phyloP scores from a whole-genome alignment of 1,284 basidiomycete genomes.

The Ceratorhiza oryzae-sativae region DNA sequence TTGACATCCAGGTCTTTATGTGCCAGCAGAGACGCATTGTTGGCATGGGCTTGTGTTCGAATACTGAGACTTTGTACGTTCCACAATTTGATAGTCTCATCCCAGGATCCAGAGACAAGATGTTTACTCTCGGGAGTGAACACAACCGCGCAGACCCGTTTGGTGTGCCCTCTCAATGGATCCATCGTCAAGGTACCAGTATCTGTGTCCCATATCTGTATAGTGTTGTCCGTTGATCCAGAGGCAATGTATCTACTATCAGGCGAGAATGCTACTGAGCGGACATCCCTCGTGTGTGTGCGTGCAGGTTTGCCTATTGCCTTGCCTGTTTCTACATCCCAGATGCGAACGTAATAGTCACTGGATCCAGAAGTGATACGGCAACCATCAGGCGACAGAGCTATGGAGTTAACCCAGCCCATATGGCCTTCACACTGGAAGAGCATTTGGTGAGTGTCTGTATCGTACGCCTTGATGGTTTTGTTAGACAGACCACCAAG shows the following conservation, averaged over 20 bases:
- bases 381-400: conserved; percentile 26
- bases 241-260: neutral
- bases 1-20: too few relatives aligned
- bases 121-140: conserved; percentile 20
- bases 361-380: conserved; percentile 13
- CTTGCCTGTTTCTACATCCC: neutral
- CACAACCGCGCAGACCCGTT: neutral
- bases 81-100: conserved; percentile 24
- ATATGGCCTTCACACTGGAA: neutral
- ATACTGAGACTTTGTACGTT: neutral
- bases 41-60: too few relatives aligned
- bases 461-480: conserved; percentile 55
- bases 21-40: too few relatives aligned
- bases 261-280: neutral
- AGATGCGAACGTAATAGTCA: conserved; percentile 15
- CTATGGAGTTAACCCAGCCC: neutral
- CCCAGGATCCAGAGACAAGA: conserved; percentile 26
- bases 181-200: neutral
- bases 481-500: conserved; percentile 53
- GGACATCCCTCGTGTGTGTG: neutral
- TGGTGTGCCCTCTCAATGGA: neutral
- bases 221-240: neutral
- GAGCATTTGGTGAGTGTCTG: conserved; percentile 36
- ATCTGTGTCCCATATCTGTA: neutral
- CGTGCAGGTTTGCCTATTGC: neutral